Evolutionary conservation across 768 basidiomycete species (phyloP).

Genomic region (Termitomyces eurrhizus): DNA sequence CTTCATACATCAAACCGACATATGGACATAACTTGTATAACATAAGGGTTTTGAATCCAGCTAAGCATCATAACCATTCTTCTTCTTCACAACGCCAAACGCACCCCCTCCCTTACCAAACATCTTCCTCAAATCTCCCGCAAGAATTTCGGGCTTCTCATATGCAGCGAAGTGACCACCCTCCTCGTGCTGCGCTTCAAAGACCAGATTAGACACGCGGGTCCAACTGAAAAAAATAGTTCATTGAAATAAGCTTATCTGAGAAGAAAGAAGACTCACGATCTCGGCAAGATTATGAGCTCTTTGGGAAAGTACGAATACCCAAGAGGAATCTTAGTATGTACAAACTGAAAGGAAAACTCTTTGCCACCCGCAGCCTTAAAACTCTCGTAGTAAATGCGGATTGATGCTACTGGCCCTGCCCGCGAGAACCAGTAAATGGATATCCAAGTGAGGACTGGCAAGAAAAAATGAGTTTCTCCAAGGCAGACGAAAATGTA

Average conservation of each 20-base stretch:
- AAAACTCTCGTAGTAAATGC: constrained; percentile 54
- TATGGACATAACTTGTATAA: background rate
- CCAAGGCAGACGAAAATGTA: background rate
- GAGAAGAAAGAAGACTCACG: background rate
- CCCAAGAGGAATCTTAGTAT: constrained; percentile 39
- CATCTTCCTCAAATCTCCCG: constrained; percentile 49
- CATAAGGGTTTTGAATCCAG: background rate
- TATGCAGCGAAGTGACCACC: constrained; percentile 61
- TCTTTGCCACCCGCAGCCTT: constrained; percentile 15
- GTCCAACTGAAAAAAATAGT: constrained; percentile 34
- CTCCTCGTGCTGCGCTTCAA: constrained; percentile 40
- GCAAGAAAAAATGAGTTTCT: constrained; percentile 1
- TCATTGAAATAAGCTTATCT: background rate
- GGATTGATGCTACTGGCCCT: constrained; percentile 52
- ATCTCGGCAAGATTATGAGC: constrained; percentile 25
- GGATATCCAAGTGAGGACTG: constrained; percentile 61
- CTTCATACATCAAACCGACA: no score
- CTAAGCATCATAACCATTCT: constrained; percentile 33
- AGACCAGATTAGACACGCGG: constrained; percentile 35
- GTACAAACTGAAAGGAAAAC: background rate
- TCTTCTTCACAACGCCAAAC: constrained; percentile 41
- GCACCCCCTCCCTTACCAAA: constrained; percentile 50
- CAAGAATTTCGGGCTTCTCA: constrained; percentile 46
- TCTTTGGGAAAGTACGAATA: constrained; percentile 53
- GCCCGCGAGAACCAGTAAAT: constrained; percentile 58